phyloP scores from a whole-genome alignment of 139 green algal species.

The Coelastrella sp. region DNA sequence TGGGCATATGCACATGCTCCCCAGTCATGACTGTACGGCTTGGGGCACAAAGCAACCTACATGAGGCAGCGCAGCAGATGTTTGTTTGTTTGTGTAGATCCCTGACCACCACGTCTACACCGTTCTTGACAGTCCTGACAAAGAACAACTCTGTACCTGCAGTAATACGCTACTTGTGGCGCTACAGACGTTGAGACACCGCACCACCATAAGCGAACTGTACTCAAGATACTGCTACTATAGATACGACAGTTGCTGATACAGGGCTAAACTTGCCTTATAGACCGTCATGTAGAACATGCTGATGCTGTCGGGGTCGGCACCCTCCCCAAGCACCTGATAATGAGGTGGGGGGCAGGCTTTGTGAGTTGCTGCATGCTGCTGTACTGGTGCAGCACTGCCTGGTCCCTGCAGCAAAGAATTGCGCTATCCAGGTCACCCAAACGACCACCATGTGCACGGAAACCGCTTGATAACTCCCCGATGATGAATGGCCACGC shows the following conservation, averaged over 20 bases:
- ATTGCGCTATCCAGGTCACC: no score
- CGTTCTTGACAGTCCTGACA: neutral
- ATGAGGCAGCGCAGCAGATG: neutral
- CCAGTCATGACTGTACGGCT: slow-evolving; percentile 61
- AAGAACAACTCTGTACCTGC: no score
- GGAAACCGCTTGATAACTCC: neutral
- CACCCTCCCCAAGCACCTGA: neutral
- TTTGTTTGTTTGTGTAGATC: no score
- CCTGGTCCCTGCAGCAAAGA: no score
- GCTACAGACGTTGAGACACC: no score
- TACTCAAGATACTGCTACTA: no score
- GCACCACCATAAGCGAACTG: no score
- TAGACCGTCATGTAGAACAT: slow-evolving; percentile 5
- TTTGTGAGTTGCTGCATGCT: neutral
- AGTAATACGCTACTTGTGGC: no score
- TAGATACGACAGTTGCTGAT: no score
- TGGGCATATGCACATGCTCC: slow-evolving; percentile 97
- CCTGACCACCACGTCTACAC: neutral
- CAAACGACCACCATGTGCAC: no score
- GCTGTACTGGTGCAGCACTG: neutral
- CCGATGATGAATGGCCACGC: neutral
- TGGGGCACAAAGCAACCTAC: slow-evolving; percentile 36
- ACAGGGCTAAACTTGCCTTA: neutral
- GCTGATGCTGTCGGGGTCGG: neutral
- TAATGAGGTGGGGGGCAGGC: neutral